Percentiles rank a stretch among this genome's conserved stretches.
Conservation (phyloP, 2,329 filamentous ascomycete species). For the Phaeoacremonium minimum region DNA sequence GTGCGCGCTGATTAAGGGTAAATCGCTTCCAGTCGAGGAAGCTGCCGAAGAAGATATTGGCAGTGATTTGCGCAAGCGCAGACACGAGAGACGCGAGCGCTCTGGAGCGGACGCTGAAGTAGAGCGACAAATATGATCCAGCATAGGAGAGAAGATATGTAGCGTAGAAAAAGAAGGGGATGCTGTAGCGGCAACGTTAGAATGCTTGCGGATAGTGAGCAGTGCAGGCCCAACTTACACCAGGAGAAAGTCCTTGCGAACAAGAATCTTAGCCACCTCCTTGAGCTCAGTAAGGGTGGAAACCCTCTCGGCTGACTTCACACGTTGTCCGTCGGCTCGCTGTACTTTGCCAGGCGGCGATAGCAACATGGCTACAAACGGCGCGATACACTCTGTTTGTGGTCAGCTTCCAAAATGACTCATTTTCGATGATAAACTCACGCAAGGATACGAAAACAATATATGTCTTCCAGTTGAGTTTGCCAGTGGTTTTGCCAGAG, state of each 20-base stretch:
- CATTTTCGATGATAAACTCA: slow-evolving; percentile 10
- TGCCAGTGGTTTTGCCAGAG: too few relatives aligned
- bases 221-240: slow-evolving; percentile 4
- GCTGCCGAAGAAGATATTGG: slow-evolving; percentile 15
- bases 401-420: neutral
- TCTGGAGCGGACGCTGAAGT: slow-evolving; percentile 13
- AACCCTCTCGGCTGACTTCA: slow-evolving; percentile 5
- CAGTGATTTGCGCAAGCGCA: slow-evolving; percentile 17
- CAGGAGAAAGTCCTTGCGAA: neutral
- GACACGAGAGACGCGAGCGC: slow-evolving; percentile 16
- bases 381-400: neutral
- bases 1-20: slow-evolving; percentile 12
- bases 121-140: slow-evolving; percentile 15
- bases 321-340: slow-evolving; percentile 2
- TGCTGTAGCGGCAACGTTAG: neutral
- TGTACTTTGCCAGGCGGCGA: neutral
- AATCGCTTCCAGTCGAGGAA: slow-evolving; percentile 19
- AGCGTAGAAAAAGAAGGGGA: neutral
- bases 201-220: neutral
- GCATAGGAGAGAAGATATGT: slow-evolving; percentile 2
- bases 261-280: neutral
- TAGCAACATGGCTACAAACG: slow-evolving; percentile 1
- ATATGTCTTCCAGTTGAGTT: slow-evolving; percentile 17
- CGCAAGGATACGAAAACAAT: slow-evolving; percentile 19
- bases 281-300: slow-evolving; percentile 8